A percentile compares a stretch with the other conserved stretches of the same genome.
Conservation (phyloP, 805 yeast genomes). For the Saturnispora mendoncae region DNA sequence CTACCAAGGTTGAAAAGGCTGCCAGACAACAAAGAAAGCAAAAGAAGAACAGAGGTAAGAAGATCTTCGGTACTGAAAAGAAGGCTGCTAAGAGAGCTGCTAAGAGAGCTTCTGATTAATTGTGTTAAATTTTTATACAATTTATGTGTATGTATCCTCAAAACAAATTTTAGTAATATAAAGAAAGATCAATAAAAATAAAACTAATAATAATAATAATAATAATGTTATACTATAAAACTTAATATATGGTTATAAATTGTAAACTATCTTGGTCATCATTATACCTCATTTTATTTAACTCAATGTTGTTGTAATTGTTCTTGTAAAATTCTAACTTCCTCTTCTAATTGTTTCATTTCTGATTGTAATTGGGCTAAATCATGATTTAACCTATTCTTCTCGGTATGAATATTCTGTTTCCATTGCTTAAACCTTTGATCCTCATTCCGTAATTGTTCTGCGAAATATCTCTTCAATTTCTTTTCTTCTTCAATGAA, state of each 20-base stretch:
- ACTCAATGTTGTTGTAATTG: background rate
- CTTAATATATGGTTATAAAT: background rate
- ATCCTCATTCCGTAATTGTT: constrained; percentile 93
- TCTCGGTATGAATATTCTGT: constrained; percentile 88
- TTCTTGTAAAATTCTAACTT: constrained; percentile 53
- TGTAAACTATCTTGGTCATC: too few species aligned
- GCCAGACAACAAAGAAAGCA: constrained; percentile 99
- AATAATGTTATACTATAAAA: background rate
- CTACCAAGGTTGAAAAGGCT: constrained; percentile 90
- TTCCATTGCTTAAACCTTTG: constrained; percentile 98
- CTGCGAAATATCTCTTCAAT: constrained; percentile 88
- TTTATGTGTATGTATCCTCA: constrained; percentile 5
- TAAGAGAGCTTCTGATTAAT: constrained; percentile 80
- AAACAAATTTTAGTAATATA: background rate
- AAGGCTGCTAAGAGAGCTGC: constrained; percentile 89
- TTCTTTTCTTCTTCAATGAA: constrained; percentile 95
- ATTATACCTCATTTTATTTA: too few species aligned
- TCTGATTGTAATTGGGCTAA: constrained; percentile 80
- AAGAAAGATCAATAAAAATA: too few species aligned
- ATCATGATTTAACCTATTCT: constrained; percentile 89
- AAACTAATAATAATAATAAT: background rate
- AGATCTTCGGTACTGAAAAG: constrained; percentile 97
- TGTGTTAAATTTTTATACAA: constrained; percentile 7
- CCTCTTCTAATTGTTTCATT: constrained; percentile 66
- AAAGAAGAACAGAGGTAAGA: constrained; percentile 99